These are phyloP conservation scores for Venturia aucupariae DNA, from an alignment of 2,329 filamentous ascomycete genomes.

Conservation along the genomic window DNA sequence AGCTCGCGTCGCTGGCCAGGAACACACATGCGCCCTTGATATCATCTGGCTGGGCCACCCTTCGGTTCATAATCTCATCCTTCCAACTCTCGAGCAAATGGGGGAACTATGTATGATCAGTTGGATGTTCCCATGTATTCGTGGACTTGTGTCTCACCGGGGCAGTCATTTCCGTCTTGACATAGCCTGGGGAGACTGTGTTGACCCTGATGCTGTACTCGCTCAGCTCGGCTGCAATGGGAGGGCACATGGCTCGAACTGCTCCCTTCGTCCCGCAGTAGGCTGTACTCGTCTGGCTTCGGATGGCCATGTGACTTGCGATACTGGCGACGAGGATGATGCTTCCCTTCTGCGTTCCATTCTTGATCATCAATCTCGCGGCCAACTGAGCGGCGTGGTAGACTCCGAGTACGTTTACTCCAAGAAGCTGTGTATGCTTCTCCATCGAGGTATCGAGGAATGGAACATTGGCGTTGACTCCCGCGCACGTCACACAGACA, in stretches of 20 bases:
- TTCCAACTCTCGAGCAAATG: slow-evolving; percentile 87
- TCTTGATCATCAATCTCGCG: slow-evolving; percentile 43
- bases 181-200: slow-evolving; percentile 91
- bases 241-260: slow-evolving; percentile 38
- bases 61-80: slow-evolving; percentile 80
- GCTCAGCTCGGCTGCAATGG: slow-evolving; percentile 34
- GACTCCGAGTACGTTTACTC: slow-evolving; percentile 36
- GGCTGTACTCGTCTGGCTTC: slow-evolving; percentile 38
- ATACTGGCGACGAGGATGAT: slow-evolving; percentile 47
- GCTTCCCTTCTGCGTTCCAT: slow-evolving; percentile 41
- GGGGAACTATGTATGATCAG: no score
- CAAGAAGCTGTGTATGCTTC: slow-evolving; percentile 33
- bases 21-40: slow-evolving; percentile 90
- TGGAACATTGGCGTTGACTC: slow-evolving; percentile 38
- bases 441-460: slow-evolving; percentile 38
- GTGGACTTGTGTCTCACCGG: no score
- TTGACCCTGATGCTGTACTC: slow-evolving; percentile 73
- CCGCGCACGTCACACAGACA: slow-evolving; percentile 52
- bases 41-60: slow-evolving; percentile 87
- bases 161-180: slow-evolving; percentile 82
- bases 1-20: slow-evolving; percentile 63
- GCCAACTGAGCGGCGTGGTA: slow-evolving; percentile 41
- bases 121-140: no score
- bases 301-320: slow-evolving; percentile 42
- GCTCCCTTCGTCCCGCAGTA: slow-evolving; percentile 42